Conservation (phyloP, 2,329 filamentous ascomycete species). For the Colletotrichum lini region DNA sequence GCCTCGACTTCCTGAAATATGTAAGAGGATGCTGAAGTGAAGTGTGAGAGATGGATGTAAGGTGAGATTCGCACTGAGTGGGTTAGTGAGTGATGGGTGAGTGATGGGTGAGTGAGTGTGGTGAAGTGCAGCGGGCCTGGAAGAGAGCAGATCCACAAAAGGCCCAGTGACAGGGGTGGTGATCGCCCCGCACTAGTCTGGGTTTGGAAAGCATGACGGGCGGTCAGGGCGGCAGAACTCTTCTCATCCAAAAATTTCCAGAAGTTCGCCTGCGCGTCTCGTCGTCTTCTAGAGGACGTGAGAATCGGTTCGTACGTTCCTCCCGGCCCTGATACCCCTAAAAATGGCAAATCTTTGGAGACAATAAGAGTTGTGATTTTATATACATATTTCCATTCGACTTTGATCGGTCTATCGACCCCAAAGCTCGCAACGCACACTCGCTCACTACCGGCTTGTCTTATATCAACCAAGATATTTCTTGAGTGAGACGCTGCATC, state of each 20-base stretch:
- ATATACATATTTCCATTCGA: not conserved
- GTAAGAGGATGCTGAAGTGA: not conserved
- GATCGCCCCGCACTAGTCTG: constrained; percentile 54
- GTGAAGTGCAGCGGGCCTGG: constrained; percentile 14
- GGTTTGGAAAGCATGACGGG: constrained; percentile 48
- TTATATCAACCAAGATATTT: not conserved
- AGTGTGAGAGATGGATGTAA: not conserved
- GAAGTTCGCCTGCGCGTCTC: constrained; percentile 30
- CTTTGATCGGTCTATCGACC: not conserved
- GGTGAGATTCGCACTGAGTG: not conserved
- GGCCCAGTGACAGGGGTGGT: constrained; percentile 22
- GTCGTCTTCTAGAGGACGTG: constrained; percentile 9
- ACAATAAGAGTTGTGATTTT: not conserved
- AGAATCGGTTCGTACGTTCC: not conserved
- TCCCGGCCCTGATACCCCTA: constrained; percentile 22
- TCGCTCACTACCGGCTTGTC: constrained; percentile 1
- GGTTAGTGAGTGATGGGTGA: too few species aligned
- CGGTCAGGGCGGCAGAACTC: constrained; percentile 56
- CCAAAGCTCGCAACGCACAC: not conserved
- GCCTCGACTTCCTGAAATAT: not conserved
- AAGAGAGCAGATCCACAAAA: constrained; percentile 9
- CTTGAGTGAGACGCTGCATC: not conserved
- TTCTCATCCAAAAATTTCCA: constrained; percentile 54
- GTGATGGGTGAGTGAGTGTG: not conserved
- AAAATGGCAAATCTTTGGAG: not conserved